phyloP scores from a whole-genome alignment of 1,284 basidiomycete genomes.

The Cryptococcus sp. region DNA sequence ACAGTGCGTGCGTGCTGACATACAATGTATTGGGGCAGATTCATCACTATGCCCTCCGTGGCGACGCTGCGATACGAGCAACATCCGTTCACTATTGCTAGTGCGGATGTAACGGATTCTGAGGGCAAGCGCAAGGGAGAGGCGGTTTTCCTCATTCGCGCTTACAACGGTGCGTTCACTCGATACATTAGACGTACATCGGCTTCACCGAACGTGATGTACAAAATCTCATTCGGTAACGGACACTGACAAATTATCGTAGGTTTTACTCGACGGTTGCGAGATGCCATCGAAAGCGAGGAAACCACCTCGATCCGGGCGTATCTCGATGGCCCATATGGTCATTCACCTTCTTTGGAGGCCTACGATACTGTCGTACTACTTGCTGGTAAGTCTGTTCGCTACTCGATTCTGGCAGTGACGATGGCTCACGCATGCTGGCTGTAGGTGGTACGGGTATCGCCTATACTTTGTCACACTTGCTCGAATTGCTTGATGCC shows the following conservation, averaged over 20 bases:
- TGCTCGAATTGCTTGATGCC: slow-evolving; percentile 13
- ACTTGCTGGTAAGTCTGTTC: slow-evolving; percentile 18
- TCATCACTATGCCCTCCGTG: slow-evolving; percentile 23
- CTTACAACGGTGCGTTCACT: slow-evolving; percentile 29
- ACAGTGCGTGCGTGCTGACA: too few species aligned
- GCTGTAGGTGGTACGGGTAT: slow-evolving; percentile 39
- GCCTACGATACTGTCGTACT: slow-evolving; percentile 34
- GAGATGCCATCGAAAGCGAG: slow-evolving; percentile 14
- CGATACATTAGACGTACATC: not conserved
- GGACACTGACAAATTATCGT: too few species aligned
- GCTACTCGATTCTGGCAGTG: too few species aligned
- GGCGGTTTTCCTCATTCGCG: slow-evolving; percentile 36
- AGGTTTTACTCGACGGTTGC: slow-evolving; percentile 31
- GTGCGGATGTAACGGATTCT: slow-evolving; percentile 21
- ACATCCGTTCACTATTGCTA: slow-evolving; percentile 48
- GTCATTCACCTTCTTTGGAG: slow-evolving; percentile 20
- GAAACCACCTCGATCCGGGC: slow-evolving; percentile 18
- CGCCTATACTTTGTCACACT: slow-evolving; percentile 30
- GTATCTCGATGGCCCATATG: slow-evolving; percentile 47
- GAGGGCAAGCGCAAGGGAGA: slow-evolving; percentile 4
- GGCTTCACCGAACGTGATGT: not conserved
- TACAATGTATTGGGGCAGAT: slow-evolving; percentile 17
- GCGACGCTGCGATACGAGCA: slow-evolving; percentile 19
- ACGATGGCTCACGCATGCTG: not conserved
- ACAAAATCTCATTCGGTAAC: too few species aligned